Percentiles rank a stretch among this genome's conserved stretches.
These are phyloP conservation scores for Allantophomopsis cytisporea DNA, from an alignment of 2,329 filamentous ascomycete genomes.

Conservation along the genomic window DNA sequence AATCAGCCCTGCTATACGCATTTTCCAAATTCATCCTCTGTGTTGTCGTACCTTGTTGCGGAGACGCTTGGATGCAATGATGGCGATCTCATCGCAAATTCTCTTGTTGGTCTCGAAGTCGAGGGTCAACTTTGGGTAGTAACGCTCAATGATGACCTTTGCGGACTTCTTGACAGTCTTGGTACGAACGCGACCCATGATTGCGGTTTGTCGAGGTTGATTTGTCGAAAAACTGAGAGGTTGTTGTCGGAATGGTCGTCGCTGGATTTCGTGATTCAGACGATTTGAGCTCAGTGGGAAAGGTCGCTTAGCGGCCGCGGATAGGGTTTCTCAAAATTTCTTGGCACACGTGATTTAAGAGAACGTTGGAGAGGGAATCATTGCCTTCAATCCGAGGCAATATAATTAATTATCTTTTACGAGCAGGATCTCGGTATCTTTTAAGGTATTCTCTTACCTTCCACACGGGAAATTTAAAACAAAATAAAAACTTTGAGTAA, in stretches of 20 bases:
- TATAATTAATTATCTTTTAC: too few species aligned
- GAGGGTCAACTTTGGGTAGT: conserved; percentile 94
- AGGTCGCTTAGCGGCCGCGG: background rate
- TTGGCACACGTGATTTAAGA: too few species aligned
- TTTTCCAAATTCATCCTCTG: too few species aligned
- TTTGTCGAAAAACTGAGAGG: conserved; percentile 1
- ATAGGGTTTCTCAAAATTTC: too few species aligned
- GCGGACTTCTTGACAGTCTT: conserved; percentile 71
- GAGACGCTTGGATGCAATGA: conserved; percentile 97
- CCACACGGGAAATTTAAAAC: too few species aligned
- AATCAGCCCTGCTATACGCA: background rate
- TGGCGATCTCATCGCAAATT: conserved; percentile 99
- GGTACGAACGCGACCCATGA: conserved; percentile 28
- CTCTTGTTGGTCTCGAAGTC: conserved; percentile 99
- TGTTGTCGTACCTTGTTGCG: conserved; percentile 74
- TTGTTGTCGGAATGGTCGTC: conserved; percentile 6
- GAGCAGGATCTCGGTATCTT: too few species aligned
- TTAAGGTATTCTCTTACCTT: too few species aligned
- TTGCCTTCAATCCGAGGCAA: too few species aligned
- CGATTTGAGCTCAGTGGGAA: background rate
- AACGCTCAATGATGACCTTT: conserved; percentile 99
- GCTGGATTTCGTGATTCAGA: background rate
- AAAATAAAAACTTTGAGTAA: too few species aligned
- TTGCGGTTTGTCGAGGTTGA: conserved; percentile 12
- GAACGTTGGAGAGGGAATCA: too few species aligned